Percentiles rank a stretch among this genome's conserved stretches.
These are phyloP conservation scores for Leccinum insigne DNA, from an alignment of 1,284 basidiomycete genomes.

Conservation along the genomic window DNA sequence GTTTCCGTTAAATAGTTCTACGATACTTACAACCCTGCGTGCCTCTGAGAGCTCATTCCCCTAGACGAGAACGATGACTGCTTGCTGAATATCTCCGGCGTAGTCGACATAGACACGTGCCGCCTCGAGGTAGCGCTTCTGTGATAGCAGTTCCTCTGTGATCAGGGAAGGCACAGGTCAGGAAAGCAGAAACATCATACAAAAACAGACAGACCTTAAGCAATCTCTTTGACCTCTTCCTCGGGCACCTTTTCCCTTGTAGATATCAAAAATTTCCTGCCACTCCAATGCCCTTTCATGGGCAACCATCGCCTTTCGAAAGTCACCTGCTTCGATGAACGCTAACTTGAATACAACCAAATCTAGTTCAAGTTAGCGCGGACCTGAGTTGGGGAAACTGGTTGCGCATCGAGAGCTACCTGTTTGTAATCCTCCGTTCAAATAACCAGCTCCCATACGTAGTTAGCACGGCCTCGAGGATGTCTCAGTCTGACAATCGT, in stretches of 20 bases:
- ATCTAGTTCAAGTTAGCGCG: neutral
- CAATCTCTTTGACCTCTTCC: conserved; percentile 62
- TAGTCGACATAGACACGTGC: conserved; percentile 89
- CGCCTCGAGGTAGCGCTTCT: conserved; percentile 82
- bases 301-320: conserved; percentile 77
- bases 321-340: conserved; percentile 66
- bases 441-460: conserved; percentile 90
- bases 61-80: conserved; percentile 74
- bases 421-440: conserved; percentile 84
- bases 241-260: conserved; percentile 42
- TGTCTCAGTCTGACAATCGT: conserved; percentile 5
- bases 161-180: conserved; percentile 1
- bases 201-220: conserved; percentile 57
- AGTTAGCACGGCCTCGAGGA: conserved; percentile 57
- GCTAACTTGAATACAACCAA: conserved; percentile 42
- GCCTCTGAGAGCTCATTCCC: conserved; percentile 89
- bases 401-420: conserved; percentile 70
- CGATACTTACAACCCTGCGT: conserved; percentile 67
- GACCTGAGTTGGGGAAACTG: neutral
- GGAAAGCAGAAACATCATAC: neutral
- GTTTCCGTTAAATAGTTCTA: neutral
- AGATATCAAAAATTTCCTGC: conserved; percentile 89
- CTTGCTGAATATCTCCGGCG: conserved; percentile 75
- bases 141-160: conserved; percentile 77
- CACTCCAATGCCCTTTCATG: conserved; percentile 87